Conservation (phyloP, 495 filamentous ascomycete genomes). For the Barbatosphaeria neglecta region DNA sequence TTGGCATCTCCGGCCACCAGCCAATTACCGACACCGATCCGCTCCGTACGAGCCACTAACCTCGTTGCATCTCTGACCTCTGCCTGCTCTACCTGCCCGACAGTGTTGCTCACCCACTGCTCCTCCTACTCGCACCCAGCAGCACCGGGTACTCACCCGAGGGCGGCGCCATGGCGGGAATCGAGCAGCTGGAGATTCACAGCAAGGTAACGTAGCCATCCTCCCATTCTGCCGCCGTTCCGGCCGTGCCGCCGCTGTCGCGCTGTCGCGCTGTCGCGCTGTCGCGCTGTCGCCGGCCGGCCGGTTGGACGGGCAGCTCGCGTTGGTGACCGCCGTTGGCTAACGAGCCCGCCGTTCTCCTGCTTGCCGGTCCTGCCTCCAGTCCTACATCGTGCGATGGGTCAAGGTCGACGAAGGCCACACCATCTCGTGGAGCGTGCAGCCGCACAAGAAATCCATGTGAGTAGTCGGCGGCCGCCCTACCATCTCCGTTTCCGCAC, state of each 20-base stretch:
- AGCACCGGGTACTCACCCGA: too few relatives aligned
- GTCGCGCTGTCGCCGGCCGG: neutral
- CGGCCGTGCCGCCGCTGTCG: too few relatives aligned
- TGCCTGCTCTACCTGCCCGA: too few relatives aligned
- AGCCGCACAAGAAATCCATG: conserved; percentile 95
- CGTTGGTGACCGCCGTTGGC: neutral
- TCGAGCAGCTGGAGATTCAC: conserved; percentile 95
- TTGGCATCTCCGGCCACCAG: too few relatives aligned
- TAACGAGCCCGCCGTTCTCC: neutral
- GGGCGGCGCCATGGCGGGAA: conserved; percentile 58
- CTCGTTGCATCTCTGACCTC: too few relatives aligned
- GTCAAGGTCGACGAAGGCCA: conserved; percentile 77
- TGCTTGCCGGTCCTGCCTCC: conserved; percentile 1
- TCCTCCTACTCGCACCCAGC: too few relatives aligned
- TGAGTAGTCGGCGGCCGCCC: too few relatives aligned
- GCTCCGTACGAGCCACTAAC: too few relatives aligned
- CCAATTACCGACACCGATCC: too few relatives aligned
- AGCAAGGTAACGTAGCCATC: conserved; percentile 61
- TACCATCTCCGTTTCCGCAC: too few relatives aligned
- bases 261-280: neutral
- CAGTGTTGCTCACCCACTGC: too few relatives aligned
- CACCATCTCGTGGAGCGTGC: conserved; percentile 94
- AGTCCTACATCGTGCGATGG: conserved; percentile 98
- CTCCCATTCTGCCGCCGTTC: neutral
- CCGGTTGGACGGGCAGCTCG: conserved; percentile 1